Percentiles rank a stretch among this genome's conserved stretches.
These are phyloP conservation scores for Xylariaceae sp. DNA, from an alignment of 2,329 filamentous ascomycete genomes.

Conservation along the genomic window DNA sequence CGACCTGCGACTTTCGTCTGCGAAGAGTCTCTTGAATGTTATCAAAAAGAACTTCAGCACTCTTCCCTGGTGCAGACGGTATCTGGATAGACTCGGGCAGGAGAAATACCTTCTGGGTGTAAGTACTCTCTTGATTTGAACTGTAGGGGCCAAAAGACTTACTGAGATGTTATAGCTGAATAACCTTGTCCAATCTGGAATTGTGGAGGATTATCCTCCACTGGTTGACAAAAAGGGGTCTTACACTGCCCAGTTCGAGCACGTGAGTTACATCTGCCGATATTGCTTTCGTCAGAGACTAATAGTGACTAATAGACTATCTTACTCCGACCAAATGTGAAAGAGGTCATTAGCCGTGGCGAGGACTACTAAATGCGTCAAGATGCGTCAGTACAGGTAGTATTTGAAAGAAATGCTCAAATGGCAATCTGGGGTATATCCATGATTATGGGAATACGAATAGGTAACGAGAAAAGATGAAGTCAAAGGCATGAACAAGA, in stretches of 20 bases:
- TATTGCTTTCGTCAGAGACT: slow-evolving; percentile 29
- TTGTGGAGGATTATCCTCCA: slow-evolving; percentile 88
- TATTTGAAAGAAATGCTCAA: no score
- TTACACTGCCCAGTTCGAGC: slow-evolving; percentile 91
- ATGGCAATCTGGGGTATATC: no score
- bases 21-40: slow-evolving; percentile 78
- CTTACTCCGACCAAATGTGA: slow-evolving; percentile 73
- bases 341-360: slow-evolving; percentile 83
- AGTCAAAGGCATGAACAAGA: no score
- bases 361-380: slow-evolving; percentile 66
- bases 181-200: slow-evolving; percentile 75
- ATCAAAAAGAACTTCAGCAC: slow-evolving; percentile 98
- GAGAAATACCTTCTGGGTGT: slow-evolving; percentile 92
- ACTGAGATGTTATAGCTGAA: slow-evolving; percentile 61
- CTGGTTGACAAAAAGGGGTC: slow-evolving; percentile 90
- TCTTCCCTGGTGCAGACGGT: slow-evolving; percentile 84
- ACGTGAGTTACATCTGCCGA: slow-evolving; percentile 59
- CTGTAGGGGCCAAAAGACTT: slow-evolving; percentile 18
- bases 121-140: slow-evolving; percentile 34
- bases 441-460: no score
- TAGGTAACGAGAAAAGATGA: no score
- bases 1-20: slow-evolving; percentile 73
- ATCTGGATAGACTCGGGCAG: slow-evolving; percentile 87
- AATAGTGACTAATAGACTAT: slow-evolving; percentile 44
- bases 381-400: no score